phyloP scores from a whole-genome alignment of 805 yeast genomes.

The Blastobotrys parvus region DNA sequence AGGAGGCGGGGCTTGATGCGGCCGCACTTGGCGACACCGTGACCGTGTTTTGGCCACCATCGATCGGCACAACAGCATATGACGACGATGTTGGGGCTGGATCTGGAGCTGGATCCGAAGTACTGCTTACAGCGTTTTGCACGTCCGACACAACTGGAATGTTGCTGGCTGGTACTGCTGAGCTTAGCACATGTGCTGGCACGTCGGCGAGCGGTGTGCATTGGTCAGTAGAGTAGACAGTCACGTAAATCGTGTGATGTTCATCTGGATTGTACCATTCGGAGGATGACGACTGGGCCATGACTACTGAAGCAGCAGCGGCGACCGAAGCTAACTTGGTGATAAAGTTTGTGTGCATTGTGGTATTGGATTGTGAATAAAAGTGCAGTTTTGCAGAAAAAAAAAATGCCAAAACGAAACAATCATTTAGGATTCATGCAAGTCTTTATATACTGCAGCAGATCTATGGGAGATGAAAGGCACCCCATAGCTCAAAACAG shows the following conservation, averaged over 20 bases:
- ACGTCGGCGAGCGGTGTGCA: neutral
- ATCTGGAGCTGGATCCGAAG: constrained; percentile 5
- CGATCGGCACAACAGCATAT: neutral
- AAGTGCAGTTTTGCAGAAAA: too few species aligned
- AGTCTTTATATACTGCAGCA: neutral
- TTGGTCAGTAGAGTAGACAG: neutral
- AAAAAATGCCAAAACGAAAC: neutral
- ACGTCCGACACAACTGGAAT: constrained; percentile 4
- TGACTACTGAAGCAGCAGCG: too few species aligned
- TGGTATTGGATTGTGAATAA: too few species aligned
- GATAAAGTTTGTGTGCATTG: too few species aligned
- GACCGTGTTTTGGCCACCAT: constrained; percentile 6
- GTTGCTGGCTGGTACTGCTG: constrained; percentile 3
- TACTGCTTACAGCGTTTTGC: constrained; percentile 1
- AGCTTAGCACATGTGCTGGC: neutral
- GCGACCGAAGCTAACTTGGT: too few species aligned
- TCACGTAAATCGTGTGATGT: neutral
- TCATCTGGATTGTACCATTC: neutral
- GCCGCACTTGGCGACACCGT: constrained; percentile 3
- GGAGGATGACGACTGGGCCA: too few species aligned
- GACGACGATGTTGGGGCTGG: neutral
- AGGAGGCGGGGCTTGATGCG: neutral
- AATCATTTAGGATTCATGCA: too few species aligned
- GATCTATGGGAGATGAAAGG: neutral
- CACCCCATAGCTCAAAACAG: too few species aligned